phyloP scores from a whole-genome alignment of 2,329 filamentous ascomycete species.

The Zymoseptoria passerinii region DNA sequence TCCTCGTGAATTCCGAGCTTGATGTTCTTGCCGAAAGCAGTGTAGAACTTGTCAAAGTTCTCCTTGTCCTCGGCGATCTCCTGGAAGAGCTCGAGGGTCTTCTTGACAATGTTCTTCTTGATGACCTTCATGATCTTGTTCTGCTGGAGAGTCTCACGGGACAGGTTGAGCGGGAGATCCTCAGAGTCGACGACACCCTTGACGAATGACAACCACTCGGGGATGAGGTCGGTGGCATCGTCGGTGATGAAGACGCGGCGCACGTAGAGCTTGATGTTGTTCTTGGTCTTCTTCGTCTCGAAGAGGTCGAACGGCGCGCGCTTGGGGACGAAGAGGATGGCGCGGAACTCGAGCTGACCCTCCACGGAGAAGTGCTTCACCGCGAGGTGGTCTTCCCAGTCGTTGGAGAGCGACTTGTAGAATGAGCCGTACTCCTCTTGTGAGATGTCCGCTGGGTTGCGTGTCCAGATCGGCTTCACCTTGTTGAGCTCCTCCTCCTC shows the following conservation, averaged over 20 bases:
- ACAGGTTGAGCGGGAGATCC: conserved; percentile 98
- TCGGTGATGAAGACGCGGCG: conserved; percentile 99
- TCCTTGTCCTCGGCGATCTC: conserved; percentile 99
- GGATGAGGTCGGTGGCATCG: conserved; percentile 96
- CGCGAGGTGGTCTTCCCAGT: conserved; percentile 98
- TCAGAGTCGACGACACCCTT: conserved; percentile 99
- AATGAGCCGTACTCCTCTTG: conserved; percentile 96
- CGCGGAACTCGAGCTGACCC: conserved; percentile 99
- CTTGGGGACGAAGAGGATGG: conserved; percentile 99
- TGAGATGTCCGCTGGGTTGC: conserved; percentile 91
- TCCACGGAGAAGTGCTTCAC: conserved; percentile 99
- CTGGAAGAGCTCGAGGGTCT: conserved; percentile 97
- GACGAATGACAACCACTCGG: conserved; percentile 98
- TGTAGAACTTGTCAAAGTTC: conserved; percentile 99
- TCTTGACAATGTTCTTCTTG: conserved; percentile 99
- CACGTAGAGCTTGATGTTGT: conserved; percentile 99
- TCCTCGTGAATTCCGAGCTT: conserved; percentile 99
- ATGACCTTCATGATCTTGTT: conserved; percentile 99
- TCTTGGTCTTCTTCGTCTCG: conserved; percentile 99
- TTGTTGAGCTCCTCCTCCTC: conserved; percentile 99
- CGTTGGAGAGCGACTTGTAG: conserved; percentile 99
- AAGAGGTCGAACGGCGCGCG: conserved; percentile 98
- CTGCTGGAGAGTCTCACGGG: conserved; percentile 99
- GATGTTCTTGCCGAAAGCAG: conserved; percentile 99
- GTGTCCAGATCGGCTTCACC: conserved; percentile 99